Conservation (phyloP, 2,329 filamentous ascomycete genomes). For the Anthostomella pinea region DNA sequence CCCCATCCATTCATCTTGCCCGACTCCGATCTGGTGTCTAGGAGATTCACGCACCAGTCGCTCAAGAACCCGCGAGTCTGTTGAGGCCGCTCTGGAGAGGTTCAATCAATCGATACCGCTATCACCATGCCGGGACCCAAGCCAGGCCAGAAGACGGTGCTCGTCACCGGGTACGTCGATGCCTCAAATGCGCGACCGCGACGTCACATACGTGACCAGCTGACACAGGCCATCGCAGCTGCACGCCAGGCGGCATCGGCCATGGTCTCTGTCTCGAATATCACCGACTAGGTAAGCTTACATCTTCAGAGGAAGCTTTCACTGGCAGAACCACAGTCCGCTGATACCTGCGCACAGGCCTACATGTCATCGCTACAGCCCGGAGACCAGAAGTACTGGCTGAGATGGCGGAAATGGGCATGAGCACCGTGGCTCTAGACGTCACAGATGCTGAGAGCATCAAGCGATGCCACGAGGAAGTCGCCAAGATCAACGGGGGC, state of each 20-base stretch:
- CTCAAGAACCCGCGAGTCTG: no score
- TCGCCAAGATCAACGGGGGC: conserved; percentile 47
- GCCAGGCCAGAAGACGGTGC: conserved; percentile 21
- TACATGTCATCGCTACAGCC: conserved; percentile 57
- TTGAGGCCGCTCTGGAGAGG: no score
- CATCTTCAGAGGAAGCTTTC: no score
- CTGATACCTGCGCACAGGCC: no score
- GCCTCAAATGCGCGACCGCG: neutral
- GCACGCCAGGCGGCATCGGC: conserved; percentile 58
- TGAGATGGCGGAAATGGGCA: conserved; percentile 44
- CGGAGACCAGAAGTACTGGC: conserved; percentile 47
- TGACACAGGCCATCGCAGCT: conserved; percentile 35
- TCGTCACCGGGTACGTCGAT: conserved; percentile 20
- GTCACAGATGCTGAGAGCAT: conserved; percentile 53
- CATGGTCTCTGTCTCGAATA: conserved; percentile 53
- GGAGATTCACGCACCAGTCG: neutral
- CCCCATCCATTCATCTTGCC: no score
- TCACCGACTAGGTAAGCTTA: conserved; percentile 47
- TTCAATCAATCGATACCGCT: no score
- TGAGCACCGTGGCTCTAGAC: conserved; percentile 50
- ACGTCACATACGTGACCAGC: neutral
- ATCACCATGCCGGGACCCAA: conserved; percentile 12
- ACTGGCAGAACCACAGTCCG: neutral
- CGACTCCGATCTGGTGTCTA: no score
- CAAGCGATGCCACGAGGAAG: conserved; percentile 43